Evolutionary conservation across 768 basidiomycete genomes (phyloP).

Genomic region (Boletus subcaerulescens): DNA sequence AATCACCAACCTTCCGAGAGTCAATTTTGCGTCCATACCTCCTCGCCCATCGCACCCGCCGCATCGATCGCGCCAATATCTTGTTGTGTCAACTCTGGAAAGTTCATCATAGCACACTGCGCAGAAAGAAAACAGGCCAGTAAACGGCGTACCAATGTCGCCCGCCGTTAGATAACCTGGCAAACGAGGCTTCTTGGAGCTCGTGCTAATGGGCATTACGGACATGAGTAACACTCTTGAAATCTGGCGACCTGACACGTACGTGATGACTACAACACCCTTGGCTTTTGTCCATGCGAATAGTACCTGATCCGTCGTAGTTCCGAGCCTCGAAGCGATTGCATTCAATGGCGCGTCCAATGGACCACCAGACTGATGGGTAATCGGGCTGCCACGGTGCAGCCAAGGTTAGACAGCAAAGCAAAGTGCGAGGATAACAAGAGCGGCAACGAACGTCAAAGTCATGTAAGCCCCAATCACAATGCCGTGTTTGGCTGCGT

Average conservation of each 20-base stretch:
- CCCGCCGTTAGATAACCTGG: conserved; percentile 67
- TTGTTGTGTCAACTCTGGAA: conserved; percentile 44
- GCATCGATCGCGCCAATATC: conserved; percentile 57
- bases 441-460: conserved; percentile 45
- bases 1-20: neutral
- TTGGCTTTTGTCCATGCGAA: conserved; percentile 74
- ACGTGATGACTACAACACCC: conserved; percentile 67
- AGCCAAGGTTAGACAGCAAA: neutral
- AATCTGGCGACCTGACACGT: conserved; percentile 5
- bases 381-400: conserved; percentile 51
- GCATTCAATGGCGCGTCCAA: conserved; percentile 55
- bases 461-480: conserved; percentile 71
- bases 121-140: neutral
- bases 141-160: conserved; percentile 46
- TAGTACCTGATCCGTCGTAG: conserved; percentile 63
- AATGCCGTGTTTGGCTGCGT: conserved; percentile 54
- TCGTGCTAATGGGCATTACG: conserved; percentile 40
- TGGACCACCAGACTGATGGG: conserved; percentile 59
- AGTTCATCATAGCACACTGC: too few relatives aligned
- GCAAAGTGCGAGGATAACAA: neutral
- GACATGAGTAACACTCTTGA: neutral
- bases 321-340: conserved; percentile 51
- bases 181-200: conserved; percentile 62
- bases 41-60: conserved; percentile 42
- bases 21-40: neutral